Conservation (phyloP, 768 basidiomycete species). For the Leccinum rimulosum region DNA sequence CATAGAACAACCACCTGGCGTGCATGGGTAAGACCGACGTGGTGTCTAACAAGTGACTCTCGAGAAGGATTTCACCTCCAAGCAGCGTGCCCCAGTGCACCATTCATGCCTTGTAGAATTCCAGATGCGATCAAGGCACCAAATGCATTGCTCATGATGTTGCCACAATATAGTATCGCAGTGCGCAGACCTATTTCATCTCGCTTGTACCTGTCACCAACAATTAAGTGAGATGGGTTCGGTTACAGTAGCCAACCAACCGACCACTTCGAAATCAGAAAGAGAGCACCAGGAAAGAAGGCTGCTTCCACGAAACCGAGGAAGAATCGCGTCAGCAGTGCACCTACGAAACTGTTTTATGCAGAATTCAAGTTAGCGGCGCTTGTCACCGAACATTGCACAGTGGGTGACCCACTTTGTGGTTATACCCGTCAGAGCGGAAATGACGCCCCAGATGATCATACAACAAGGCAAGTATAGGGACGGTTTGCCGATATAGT, state of each 20-base stretch:
- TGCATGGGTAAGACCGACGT: slow-evolving; percentile 13
- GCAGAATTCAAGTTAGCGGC: background rate
- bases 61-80: slow-evolving; percentile 42
- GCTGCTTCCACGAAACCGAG: slow-evolving; percentile 52
- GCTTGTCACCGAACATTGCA: background rate
- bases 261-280: slow-evolving; percentile 34
- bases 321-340: slow-evolving; percentile 48
- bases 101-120: slow-evolving; percentile 47
- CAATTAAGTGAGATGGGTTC: slow-evolving; percentile 15
- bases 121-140: slow-evolving; percentile 49
- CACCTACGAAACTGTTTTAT: slow-evolving; percentile 38
- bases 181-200: slow-evolving; percentile 44
- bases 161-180: slow-evolving; percentile 49
- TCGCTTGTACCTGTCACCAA: slow-evolving; percentile 39
- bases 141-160: slow-evolving; percentile 54
- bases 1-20: slow-evolving; percentile 47
- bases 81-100: slow-evolving; percentile 45
- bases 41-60: slow-evolving; percentile 4
- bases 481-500: slow-evolving; percentile 64
- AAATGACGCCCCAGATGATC: slow-evolving; percentile 68
- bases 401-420: slow-evolving; percentile 25
- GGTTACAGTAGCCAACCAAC: slow-evolving; percentile 29
- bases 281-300: slow-evolving; percentile 46
- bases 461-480: slow-evolving; percentile 64
- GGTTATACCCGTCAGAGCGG: slow-evolving; percentile 42